Percentiles rank a stretch among this genome's conserved stretches.
These are phyloP conservation scores for Phytophthora nicotianae DNA, from an alignment of 352 stramenopile genomes.

Conservation along the genomic window DNA sequence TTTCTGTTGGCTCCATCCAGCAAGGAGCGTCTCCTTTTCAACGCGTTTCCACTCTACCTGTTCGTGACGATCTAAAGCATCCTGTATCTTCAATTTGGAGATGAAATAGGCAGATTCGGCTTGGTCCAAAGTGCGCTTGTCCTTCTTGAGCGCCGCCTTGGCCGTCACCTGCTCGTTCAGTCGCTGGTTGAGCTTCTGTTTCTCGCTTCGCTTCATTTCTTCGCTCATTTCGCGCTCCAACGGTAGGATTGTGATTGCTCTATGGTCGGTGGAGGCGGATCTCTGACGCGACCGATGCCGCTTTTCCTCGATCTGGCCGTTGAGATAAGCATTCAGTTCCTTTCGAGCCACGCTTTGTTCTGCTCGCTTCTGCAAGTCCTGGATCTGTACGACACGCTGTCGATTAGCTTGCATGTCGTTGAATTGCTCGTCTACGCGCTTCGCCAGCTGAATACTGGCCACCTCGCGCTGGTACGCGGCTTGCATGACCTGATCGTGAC, in stretches of 20 bases:
- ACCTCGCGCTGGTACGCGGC: slow-evolving; percentile 40
- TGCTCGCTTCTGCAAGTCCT: slow-evolving; percentile 47
- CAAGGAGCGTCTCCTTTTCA: slow-evolving; percentile 47
- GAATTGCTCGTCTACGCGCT: slow-evolving; percentile 22
- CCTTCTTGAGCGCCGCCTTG: slow-evolving; percentile 45
- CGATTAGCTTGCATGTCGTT: slow-evolving; percentile 21
- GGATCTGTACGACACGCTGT: slow-evolving; percentile 44
- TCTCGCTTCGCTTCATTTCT: slow-evolving; percentile 37
- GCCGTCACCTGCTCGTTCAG: slow-evolving; percentile 54
- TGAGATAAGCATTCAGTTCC: slow-evolving; percentile 60
- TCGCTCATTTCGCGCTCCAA: slow-evolving; percentile 36
- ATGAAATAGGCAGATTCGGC: slow-evolving; percentile 66
- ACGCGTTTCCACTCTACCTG: slow-evolving; percentile 29
- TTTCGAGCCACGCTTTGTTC: slow-evolving; percentile 41
- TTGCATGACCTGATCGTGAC: slow-evolving; percentile 37
- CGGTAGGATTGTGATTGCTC: slow-evolving; percentile 48
- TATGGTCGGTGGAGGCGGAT: slow-evolving; percentile 16
- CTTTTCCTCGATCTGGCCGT: slow-evolving; percentile 54
- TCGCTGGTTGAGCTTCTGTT: slow-evolving; percentile 48
- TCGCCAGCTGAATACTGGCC: slow-evolving; percentile 22
- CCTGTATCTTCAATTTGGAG: slow-evolving; percentile 47
- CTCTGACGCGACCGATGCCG: slow-evolving; percentile 19
- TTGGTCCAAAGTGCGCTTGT: slow-evolving; percentile 49
- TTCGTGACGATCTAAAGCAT: slow-evolving; percentile 35
- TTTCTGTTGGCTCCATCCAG: slow-evolving; percentile 57